phyloP scores from a whole-genome alignment of 2,329 filamentous ascomycete species.

The Fusarium algeriense region DNA sequence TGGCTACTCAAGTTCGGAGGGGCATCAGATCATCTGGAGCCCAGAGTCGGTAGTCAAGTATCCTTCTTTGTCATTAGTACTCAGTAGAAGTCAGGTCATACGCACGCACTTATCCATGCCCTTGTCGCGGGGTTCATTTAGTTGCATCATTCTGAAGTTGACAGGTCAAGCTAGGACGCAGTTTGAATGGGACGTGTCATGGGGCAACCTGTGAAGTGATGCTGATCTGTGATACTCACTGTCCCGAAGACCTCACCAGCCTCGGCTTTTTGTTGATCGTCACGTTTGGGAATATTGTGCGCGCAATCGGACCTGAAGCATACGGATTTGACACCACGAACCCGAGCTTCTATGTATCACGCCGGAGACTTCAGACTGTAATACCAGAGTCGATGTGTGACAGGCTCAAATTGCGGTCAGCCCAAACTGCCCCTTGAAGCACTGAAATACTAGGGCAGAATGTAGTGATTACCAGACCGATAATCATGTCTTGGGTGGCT shows the following conservation, averaged over 20 bases:
- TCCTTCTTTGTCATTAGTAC: neutral
- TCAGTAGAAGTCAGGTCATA: neutral
- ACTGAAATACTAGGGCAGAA: neutral
- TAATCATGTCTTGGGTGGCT: neutral
- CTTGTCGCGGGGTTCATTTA: neutral
- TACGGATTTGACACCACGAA: neutral
- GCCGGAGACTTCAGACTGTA: conserved; percentile 21
- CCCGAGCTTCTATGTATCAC: conserved; percentile 12
- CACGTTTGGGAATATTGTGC: neutral
- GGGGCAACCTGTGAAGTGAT: conserved; percentile 1
- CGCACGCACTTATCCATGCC: neutral
- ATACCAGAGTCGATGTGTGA: conserved; percentile 15
- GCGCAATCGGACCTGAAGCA: neutral
- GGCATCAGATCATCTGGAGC: conserved; percentile 9
- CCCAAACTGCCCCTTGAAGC: neutral
- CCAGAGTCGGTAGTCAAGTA: neutral
- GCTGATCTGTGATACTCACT: conserved; percentile 7
- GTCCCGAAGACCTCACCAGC: neutral
- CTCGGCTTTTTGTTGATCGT: conserved; percentile 2
- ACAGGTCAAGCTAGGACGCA: conserved; percentile 5
- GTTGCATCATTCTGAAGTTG: neutral
- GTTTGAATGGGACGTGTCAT: neutral
- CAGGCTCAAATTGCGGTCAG: conserved; percentile 6
- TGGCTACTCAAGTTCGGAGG: neutral
- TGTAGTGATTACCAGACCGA: too few relatives aligned